Evolutionary conservation across 2,329 filamentous ascomycete genomes (phyloP).

Genomic region (Xylariaceae sp.): DNA sequence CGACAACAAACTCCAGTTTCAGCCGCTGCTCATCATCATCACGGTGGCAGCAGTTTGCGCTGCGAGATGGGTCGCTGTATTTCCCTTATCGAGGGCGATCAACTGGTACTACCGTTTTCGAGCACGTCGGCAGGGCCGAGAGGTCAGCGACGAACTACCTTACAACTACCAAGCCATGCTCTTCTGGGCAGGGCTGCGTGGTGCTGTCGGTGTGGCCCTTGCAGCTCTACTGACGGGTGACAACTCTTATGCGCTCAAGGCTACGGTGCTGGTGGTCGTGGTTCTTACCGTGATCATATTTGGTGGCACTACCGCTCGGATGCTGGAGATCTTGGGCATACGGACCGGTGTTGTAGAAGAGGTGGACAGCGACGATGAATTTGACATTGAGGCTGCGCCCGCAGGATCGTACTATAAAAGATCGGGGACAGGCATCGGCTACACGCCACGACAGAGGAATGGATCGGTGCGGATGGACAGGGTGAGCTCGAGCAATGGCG

Average conservation of each 20-base stretch:
- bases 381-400: conserved; percentile 82
- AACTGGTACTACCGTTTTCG: conserved; percentile 92
- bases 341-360: conserved; percentile 95
- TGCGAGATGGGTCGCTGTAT: conserved; percentile 90
- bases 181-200: conserved; percentile 96
- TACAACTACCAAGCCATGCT: conserved; percentile 99
- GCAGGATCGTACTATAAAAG: conserved; percentile 78
- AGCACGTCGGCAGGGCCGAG: conserved; percentile 69
- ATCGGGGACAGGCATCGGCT: conserved; percentile 72
- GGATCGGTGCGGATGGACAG: conserved; percentile 58
- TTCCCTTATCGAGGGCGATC: conserved; percentile 83
- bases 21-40: conserved; percentile 91
- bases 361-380: conserved; percentile 96
- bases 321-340: conserved; percentile 97
- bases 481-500: conserved; percentile 38
- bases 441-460: conserved; percentile 63
- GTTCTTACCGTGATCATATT: conserved; percentile 99
- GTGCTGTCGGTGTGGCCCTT: conserved; percentile 91
- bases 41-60: conserved; percentile 89
- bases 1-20: conserved; percentile 82
- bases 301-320: conserved; percentile 91
- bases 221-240: conserved; percentile 83
- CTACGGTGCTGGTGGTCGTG: conserved; percentile 95
- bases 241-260: conserved; percentile 79
- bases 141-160: conserved; percentile 82